Base-by-base conservation (phyloP, 225 moss, liverwort and hornwort genomes). In the Asterella californica region DNA sequence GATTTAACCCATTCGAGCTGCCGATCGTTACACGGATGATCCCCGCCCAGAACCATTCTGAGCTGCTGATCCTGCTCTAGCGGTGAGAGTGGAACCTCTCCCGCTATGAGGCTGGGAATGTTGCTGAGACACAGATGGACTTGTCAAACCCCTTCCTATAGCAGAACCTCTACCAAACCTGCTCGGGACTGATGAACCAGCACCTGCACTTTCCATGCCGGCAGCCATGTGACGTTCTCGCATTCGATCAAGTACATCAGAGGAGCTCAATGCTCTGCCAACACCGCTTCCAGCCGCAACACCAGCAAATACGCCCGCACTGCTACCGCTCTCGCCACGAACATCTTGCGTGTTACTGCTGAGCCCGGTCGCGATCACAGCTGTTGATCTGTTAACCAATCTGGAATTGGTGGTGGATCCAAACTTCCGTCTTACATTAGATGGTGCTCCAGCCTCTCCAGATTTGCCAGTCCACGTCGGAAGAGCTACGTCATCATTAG, bases 381-480 rank as follows among this genome's bases (percentile, higher is more conserved):
- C 33, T 29, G 45, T 52, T 32, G 86, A 27, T 53, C 79, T 79
- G 65, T 89, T 78, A 29, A 82, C 84, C 78, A 91, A 68, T 61
- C 89, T 87, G 70, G 90, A 72, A 78, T 92, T 94, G 5, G 89
- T 85, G 10, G 92, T 87, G 52, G 95, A 91, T 50, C 97, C 97
- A 80, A 99, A 99, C 81, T 91, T 86, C 84, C 88, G 90, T 50
- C 91, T 84, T 33, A 85, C 50, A 78, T 75, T 78, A 2, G 84
- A 83, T 53, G 97, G 97, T 46, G 97, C 97, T 81, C 97, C 97
- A 30, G 97, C 97, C 46, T 85, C 78, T 68, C 97, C 97, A 37
- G 91, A 92, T 30, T 91, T 90, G 76, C 97, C 97, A 62, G 97
- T 99, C 97, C 97, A 99, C 2, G 97, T 99, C 30, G 97, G 95